Evolutionary conservation across 805 yeast genomes (phyloP).

Genomic region (Kazachstania africana): DNA sequence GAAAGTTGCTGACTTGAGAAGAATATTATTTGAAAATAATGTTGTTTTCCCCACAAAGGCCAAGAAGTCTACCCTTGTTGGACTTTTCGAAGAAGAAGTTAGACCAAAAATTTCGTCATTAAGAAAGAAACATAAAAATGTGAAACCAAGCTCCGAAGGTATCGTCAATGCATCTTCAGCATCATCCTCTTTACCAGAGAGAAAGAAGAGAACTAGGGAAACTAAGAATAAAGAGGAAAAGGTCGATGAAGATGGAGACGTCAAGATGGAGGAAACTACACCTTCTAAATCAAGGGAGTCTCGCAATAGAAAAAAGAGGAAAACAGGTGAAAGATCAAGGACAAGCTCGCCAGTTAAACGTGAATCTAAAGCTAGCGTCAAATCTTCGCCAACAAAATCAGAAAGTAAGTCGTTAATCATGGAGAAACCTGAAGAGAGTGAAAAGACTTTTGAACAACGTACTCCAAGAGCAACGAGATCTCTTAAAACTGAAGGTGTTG

Average conservation of each 20-base stretch:
- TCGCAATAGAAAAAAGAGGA: background rate
- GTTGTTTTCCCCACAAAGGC: slow-evolving; percentile 48
- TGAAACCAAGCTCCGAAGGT: slow-evolving; percentile 11
- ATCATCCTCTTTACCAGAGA: slow-evolving; percentile 2
- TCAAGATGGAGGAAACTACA: slow-evolving; percentile 1
- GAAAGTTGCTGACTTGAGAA: slow-evolving; percentile 58
- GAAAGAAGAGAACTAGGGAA: slow-evolving; percentile 7
- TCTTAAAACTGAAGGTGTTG: too few species aligned
- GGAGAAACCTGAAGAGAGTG: slow-evolving; percentile 19
- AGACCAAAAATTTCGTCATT: slow-evolving; percentile 36
- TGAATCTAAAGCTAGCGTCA: slow-evolving; percentile 1
- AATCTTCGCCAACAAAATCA: slow-evolving; percentile 5
- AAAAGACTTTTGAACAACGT: too few species aligned
- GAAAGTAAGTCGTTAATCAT: slow-evolving; percentile 16
- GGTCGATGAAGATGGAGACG: slow-evolving; percentile 5
- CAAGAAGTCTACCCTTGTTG: slow-evolving; percentile 53
- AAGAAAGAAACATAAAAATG: slow-evolving; percentile 22
- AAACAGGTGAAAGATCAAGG: background rate
- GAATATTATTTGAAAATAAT: slow-evolving; percentile 47
- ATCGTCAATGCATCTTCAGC: slow-evolving; percentile 1
- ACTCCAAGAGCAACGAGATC: too few species aligned
- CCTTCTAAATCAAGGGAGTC: background rate
- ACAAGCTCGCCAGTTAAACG: too few species aligned
- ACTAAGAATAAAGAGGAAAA: background rate
- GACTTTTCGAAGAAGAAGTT: slow-evolving; percentile 41